Evolutionary conservation across 1,284 basidiomycete genomes (phyloP).

Genomic region (Moesziomyces sp.): DNA sequence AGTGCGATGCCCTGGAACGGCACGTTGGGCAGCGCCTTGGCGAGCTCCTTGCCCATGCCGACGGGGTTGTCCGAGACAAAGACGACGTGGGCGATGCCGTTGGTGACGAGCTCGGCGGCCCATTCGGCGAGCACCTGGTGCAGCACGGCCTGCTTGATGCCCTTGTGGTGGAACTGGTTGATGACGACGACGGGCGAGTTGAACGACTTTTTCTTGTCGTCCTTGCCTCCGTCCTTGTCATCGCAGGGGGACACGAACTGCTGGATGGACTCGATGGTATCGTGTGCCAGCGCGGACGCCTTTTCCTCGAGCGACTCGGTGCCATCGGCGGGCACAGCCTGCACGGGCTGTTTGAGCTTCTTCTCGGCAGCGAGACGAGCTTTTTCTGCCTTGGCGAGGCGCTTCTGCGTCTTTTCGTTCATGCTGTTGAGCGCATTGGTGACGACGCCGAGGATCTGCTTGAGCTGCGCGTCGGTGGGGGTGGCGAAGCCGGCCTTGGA

Average conservation of each 20-base stretch:
- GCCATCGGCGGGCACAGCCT: slow-evolving; percentile 11
- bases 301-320: slow-evolving; percentile 34
- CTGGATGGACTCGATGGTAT: slow-evolving; percentile 26
- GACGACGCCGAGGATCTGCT: slow-evolving; percentile 82
- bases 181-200: slow-evolving; percentile 56
- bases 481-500: slow-evolving; percentile 92
- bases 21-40: slow-evolving; percentile 86
- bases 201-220: slow-evolving; percentile 31
- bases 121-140: slow-evolving; percentile 83
- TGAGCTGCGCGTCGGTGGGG: slow-evolving; percentile 85
- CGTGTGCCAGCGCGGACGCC: slow-evolving; percentile 23
- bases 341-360: slow-evolving; percentile 18
- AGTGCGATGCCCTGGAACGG: slow-evolving; percentile 74
- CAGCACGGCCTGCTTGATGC: slow-evolving; percentile 75
- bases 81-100: slow-evolving; percentile 86
- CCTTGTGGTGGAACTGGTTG: slow-evolving; percentile 63
- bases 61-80: slow-evolving; percentile 90
- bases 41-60: slow-evolving; percentile 79
- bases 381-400: slow-evolving; percentile 47
- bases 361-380: slow-evolving; percentile 39
- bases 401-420: slow-evolving; percentile 67
- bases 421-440: slow-evolving; percentile 78
- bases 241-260: slow-evolving; percentile 11
- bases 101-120: slow-evolving; percentile 74
- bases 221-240: slow-evolving; percentile 1